Conservation (phyloP, 2,329 filamentous ascomycete species). For the Colletotrichum echinochloae region DNA sequence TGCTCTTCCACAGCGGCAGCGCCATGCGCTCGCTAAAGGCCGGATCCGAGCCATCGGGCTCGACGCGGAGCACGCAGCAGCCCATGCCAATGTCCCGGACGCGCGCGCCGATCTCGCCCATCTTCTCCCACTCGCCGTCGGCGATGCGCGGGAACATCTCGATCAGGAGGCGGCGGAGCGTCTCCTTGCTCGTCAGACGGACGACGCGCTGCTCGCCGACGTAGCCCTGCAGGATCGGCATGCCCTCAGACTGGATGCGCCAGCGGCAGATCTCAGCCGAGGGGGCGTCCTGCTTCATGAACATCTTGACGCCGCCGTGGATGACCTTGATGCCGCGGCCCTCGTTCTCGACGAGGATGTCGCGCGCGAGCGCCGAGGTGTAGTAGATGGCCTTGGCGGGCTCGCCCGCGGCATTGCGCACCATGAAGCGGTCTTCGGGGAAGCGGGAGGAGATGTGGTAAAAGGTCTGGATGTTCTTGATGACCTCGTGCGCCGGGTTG, state of each 20-base stretch:
- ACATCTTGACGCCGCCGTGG: slow-evolving; percentile 98
- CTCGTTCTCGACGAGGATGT: slow-evolving; percentile 89
- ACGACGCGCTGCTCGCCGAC: slow-evolving; percentile 84
- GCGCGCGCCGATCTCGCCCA: slow-evolving; percentile 89
- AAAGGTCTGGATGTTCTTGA: slow-evolving; percentile 82
- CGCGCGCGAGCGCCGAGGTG: slow-evolving; percentile 84
- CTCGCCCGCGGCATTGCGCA: slow-evolving; percentile 89
- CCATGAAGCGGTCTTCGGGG: slow-evolving; percentile 92
- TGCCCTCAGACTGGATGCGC: slow-evolving; percentile 95
- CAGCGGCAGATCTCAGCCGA: slow-evolving; percentile 88
- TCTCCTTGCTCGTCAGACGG: slow-evolving; percentile 79
- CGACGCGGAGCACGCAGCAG: slow-evolving; percentile 89
- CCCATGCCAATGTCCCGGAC: slow-evolving; percentile 86
- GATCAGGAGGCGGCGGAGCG: slow-evolving; percentile 83
- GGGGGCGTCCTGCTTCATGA: slow-evolving; percentile 96
- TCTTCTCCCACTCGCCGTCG: slow-evolving; percentile 77
- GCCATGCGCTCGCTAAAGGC: slow-evolving; percentile 82
- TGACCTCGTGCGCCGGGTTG: slow-evolving; percentile 77
- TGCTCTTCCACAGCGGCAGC: slow-evolving; percentile 92
- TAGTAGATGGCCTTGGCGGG: slow-evolving; percentile 98
- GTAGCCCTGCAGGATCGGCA: slow-evolving; percentile 91
- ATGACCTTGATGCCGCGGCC: slow-evolving; percentile 94
- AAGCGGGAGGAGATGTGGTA: slow-evolving; percentile 88
- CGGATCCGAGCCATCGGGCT: slow-evolving; percentile 74
- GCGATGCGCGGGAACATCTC: slow-evolving; percentile 97